Evolutionary conservation across 768 basidiomycete species (phyloP).

Genomic region (Calocybe indica): DNA sequence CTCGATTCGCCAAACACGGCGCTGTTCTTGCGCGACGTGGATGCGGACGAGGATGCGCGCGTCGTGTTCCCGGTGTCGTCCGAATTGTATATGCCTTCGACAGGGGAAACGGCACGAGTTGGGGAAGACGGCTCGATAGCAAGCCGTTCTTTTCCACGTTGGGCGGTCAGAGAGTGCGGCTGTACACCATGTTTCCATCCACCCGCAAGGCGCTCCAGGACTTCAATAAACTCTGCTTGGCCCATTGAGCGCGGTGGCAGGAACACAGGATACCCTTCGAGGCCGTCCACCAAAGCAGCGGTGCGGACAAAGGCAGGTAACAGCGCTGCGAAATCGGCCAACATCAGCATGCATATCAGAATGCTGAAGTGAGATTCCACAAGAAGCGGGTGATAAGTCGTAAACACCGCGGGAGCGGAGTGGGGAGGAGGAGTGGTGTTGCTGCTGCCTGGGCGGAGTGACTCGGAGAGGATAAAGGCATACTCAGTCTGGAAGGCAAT

Average conservation of each 20-base stretch:
- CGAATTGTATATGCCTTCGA: conserved; percentile 12
- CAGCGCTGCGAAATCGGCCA: conserved; percentile 64
- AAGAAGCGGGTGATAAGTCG: conserved; percentile 86
- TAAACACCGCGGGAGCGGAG: conserved; percentile 58
- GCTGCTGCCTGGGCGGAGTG: conserved; percentile 54
- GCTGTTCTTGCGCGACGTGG: conserved; percentile 18
- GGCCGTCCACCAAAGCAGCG: conserved; percentile 66
- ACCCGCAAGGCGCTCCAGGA: conserved; percentile 71
- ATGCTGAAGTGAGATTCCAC: conserved; percentile 84
- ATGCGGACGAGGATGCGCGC: conserved; percentile 9
- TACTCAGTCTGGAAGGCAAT: conserved; percentile 53
- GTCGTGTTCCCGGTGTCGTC: conserved; percentile 9
- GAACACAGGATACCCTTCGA: conserved; percentile 88
- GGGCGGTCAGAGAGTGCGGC: conserved; percentile 42
- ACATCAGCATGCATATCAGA: conserved; percentile 68
- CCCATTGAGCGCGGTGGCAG: conserved; percentile 83
- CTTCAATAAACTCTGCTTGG: conserved; percentile 85
- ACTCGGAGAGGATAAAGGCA: conserved; percentile 66
- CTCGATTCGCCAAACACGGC: conserved; percentile 14
- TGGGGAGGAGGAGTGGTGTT: conserved; percentile 25
- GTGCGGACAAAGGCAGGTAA: conserved; percentile 62
- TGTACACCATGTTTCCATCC: conserved; percentile 69
- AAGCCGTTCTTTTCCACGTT: conserved; percentile 33
- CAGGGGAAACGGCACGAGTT: conserved; percentile 19
- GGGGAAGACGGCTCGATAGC: conserved; percentile 36